phyloP scores from a whole-genome alignment of 1,284 basidiomycete genomes.

The Cryptococcus amylolentus region DNA sequence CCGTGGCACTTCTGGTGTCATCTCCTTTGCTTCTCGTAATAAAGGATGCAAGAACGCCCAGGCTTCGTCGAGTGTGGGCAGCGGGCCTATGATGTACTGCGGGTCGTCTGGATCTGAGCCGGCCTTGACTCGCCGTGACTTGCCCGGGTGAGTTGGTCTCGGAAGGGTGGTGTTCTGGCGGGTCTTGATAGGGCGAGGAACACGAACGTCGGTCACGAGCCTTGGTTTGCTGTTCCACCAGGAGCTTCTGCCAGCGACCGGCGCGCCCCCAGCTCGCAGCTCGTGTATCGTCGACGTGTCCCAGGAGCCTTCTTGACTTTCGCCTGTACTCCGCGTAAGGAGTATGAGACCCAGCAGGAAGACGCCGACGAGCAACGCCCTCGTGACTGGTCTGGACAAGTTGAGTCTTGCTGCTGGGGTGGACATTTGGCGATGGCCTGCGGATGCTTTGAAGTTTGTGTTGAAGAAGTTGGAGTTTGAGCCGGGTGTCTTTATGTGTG shows the following conservation, averaged over 20 bases:
- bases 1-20: slow-evolving; percentile 25
- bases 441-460: too few species aligned
- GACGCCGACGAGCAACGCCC: too few species aligned
- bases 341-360: too few species aligned
- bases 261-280: too few species aligned
- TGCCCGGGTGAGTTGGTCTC: slow-evolving; percentile 7
- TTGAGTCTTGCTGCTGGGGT: slow-evolving; percentile 1
- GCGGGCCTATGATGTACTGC: slow-evolving; percentile 21
- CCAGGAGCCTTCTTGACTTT: background rate
- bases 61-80: slow-evolving; percentile 39
- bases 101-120: slow-evolving; percentile 20
- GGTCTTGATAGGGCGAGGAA: background rate
- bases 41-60: slow-evolving; percentile 32
- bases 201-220: background rate
- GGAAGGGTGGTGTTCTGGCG: slow-evolving; percentile 3
- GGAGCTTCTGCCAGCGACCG: background rate
- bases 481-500: too few species aligned
- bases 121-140: slow-evolving; percentile 18
- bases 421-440: background rate
- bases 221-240: background rate
- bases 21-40: slow-evolving; percentile 31
- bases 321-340: background rate
- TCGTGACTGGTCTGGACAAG: background rate
- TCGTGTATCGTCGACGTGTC: too few species aligned
- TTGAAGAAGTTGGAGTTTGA: too few species aligned